A percentile compares a stretch with the other conserved stretches of the same genome.
phyloP scores from a whole-genome alignment of 805 yeast genomes.

The Ogataea ramenticola region DNA sequence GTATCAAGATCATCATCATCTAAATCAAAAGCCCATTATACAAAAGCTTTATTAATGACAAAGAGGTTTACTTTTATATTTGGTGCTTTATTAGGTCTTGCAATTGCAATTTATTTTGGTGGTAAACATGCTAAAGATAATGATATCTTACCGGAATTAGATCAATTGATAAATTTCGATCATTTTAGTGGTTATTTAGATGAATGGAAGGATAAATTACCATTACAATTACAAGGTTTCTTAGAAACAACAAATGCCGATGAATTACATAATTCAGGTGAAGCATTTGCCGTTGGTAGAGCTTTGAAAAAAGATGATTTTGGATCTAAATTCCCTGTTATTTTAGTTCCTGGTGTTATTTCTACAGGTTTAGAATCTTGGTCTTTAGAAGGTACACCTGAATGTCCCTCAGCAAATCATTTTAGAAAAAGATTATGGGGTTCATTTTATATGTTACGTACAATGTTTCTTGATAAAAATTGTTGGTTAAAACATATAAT shows the following conservation, averaged over 20 bases:
- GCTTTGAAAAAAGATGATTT: constrained; percentile 44
- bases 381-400: constrained; percentile 70
- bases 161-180: constrained; percentile 46
- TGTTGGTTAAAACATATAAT: constrained; percentile 93
- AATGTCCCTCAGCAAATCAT: constrained; percentile 77
- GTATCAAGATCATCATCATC: not conserved
- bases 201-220: constrained; percentile 72
- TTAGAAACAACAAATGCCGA: constrained; percentile 47
- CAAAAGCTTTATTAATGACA: constrained; percentile 16
- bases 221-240: constrained; percentile 53
- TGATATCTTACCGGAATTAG: constrained; percentile 41
- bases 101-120: constrained; percentile 58
- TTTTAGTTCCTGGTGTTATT: constrained; percentile 93
- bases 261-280: constrained; percentile 53
- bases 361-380: constrained; percentile 94
- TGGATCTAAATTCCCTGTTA: constrained; percentile 64
- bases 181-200: constrained; percentile 50
- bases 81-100: constrained; percentile 69
- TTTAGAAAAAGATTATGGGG: constrained; percentile 96
- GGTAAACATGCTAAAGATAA: constrained; percentile 30
- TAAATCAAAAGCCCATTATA: not conserved
- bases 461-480: constrained; percentile 84
- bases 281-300: constrained; percentile 84
- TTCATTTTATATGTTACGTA: constrained; percentile 85
- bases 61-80: constrained; percentile 54